Evolutionary conservation across 169 alveolate genomes (phyloP).

Genomic region (Perkinsus olseni): DNA sequence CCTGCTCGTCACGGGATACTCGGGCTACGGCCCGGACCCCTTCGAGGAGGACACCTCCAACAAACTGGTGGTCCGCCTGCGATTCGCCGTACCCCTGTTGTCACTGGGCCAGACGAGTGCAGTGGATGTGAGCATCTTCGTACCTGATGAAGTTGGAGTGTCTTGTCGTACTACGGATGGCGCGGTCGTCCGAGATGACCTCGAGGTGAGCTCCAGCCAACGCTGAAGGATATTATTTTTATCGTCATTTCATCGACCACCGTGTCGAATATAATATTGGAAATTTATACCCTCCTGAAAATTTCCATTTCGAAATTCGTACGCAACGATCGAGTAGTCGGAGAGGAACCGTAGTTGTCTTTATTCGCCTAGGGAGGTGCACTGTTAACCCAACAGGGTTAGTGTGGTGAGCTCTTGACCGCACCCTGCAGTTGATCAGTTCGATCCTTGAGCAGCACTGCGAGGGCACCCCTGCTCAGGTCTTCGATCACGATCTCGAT

Average conservation of each 20-base stretch:
- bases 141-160: background rate
- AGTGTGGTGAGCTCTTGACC: too few relatives aligned
- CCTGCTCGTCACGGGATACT: background rate
- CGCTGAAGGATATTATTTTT: too few relatives aligned
- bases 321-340: too few relatives aligned
- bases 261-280: too few relatives aligned
- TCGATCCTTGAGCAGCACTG: too few relatives aligned
- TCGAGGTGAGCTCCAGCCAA: background rate
- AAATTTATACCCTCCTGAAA: too few relatives aligned
- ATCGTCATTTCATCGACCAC: too few relatives aligned
- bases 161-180: background rate
- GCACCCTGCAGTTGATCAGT: too few relatives aligned
- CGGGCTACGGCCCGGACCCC: constrained; percentile 13
- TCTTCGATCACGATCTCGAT: background rate
- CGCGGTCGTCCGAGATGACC: background rate
- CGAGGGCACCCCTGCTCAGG: background rate
- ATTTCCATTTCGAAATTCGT: too few relatives aligned
- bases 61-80: background rate
- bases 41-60: constrained; percentile 3
- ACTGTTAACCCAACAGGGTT: too few relatives aligned
- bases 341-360: too few relatives aligned
- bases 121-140: background rate
- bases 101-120: background rate
- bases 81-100: background rate
- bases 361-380: too few relatives aligned